A percentile compares a stretch with the other conserved stretches of the same genome.
Evolutionary conservation across 164 flowering plant genomes (phyloP).

Genomic region (Vitis riparia): DNA sequence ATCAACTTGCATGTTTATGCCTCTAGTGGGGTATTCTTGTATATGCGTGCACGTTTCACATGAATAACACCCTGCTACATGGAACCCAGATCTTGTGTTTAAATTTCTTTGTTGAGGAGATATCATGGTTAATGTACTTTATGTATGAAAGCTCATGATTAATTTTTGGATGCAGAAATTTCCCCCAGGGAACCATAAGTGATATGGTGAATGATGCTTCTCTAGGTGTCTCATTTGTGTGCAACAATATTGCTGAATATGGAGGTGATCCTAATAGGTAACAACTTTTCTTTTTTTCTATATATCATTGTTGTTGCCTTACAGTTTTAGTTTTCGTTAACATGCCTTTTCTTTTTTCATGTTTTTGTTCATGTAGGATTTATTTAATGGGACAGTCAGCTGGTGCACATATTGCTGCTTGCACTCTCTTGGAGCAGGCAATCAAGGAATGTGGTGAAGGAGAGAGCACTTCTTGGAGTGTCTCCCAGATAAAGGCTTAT

Average conservation of each 20-base stretch:
- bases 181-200: conserved; percentile 93
- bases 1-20: too few species aligned
- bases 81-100: too few species aligned
- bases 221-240: conserved; percentile 81
- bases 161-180: conserved; percentile 62
- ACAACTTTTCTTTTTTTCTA: not conserved
- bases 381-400: conserved; percentile 97
- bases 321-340: too few species aligned
- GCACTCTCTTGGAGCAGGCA: conserved; percentile 88
- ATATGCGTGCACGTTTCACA: too few species aligned
- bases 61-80: too few species aligned
- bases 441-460: conserved; percentile 61
- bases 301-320: not conserved
- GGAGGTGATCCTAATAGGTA: conserved; percentile 98
- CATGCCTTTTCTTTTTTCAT: not conserved
- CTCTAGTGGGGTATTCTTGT: too few species aligned
- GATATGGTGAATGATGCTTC: conserved; percentile 93
- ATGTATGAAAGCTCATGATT: too few species aligned
- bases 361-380: conserved; percentile 42
- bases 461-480: conserved; percentile 66
- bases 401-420: conserved; percentile 97
- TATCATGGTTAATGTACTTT: too few species aligned
- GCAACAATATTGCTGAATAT: conserved; percentile 79
- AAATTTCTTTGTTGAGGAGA: not conserved
- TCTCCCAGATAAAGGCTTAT: conserved; percentile 83